phyloP scores from a whole-genome alignment of 371 early-diverging fungal species.

The Mortierella sp. region DNA sequence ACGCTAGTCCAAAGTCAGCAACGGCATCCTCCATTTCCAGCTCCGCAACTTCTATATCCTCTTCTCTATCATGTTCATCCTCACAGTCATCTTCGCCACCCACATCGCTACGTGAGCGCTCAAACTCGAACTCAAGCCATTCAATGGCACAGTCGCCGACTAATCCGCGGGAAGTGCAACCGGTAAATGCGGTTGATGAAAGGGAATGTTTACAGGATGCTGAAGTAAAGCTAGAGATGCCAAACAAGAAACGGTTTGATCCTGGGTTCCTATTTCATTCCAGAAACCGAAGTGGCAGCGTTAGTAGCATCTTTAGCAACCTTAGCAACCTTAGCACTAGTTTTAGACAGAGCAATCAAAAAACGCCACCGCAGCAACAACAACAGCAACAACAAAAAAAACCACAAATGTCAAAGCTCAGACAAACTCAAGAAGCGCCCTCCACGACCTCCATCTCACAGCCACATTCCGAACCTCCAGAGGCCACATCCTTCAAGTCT shows the following conservation, averaged over 20 bases:
- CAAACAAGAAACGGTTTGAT: conserved; percentile 6
- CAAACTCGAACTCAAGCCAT: not conserved
- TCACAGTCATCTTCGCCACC: not conserved
- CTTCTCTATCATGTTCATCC: not conserved
- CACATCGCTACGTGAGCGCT: not conserved
- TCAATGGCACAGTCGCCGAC: not conserved
- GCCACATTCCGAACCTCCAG: not conserved
- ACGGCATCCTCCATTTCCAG: not conserved
- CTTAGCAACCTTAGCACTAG: not conserved
- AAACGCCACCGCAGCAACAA: not conserved
- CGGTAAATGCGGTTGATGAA: not conserved
- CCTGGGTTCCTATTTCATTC: conserved; percentile 5
- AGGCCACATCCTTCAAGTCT: not conserved
- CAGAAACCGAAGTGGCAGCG: conserved; percentile 10
- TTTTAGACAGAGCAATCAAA: not conserved
- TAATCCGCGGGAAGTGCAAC: too few relatives aligned
- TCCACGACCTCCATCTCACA: not conserved
- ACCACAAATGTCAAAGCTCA: not conserved
- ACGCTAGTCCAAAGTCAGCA: not conserved
- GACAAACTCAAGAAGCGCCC: not conserved
- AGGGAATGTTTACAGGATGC: not conserved
- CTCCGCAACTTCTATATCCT: not conserved
- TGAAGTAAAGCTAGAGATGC: conserved; percentile 6
- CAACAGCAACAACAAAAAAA: not conserved
- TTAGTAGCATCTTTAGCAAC: conserved; percentile 5